Base-by-base conservation (phyloP, 2,329 filamentous ascomycete species). In the Ceratocystis variospora region DNA sequence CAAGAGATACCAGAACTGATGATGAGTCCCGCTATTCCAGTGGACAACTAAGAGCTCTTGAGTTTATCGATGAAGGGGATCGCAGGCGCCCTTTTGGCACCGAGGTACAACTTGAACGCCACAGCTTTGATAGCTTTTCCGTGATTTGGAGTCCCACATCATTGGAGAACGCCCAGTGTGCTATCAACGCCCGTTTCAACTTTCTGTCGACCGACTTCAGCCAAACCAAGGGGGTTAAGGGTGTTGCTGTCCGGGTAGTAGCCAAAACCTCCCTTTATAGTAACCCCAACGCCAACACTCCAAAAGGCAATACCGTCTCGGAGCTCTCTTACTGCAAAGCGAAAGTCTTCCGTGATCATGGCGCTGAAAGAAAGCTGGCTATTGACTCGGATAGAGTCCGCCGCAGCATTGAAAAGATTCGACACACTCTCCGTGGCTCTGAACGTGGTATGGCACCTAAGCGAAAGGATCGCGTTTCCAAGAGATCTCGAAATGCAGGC, bases 181-280 rank as follows among this genome's bases (percentile, higher is more conserved):
- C 86, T 62, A 85, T 99, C 66, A 88, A 91, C 7, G 90, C 97
- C 12, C 89, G 94, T 59, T 99, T 97, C 80, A 99, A 99, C 77
- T 99, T 99, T 73, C 80, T 99, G 0, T 99, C 94, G 0, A 99
- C 94, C 7, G 94, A 99, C 74, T 99, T 97, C 74, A 97, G 93
- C 75, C 94, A 97, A 73, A 97, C 94, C 8, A 99, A 99, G 73
- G 94, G 94, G 59, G 94, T 99, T 62, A 99, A 97, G 76, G 94
- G 94, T 45, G 96, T 97, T 70, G 93, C 94, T 0, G 92, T 99
- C 3, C 81, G 94, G 66, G 81, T 97, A 0, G 97, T 93, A 75
- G 86, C 92, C 15, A 97, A 97, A 76, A 97, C 94, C 0, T 87
- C 88, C 69, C 86, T 10, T 68, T 93, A 0, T 77, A 75, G 78